These are phyloP conservation scores for Penicillium sp. DNA, from an alignment of 2,329 filamentous ascomycete genomes.

Conservation along the genomic window DNA sequence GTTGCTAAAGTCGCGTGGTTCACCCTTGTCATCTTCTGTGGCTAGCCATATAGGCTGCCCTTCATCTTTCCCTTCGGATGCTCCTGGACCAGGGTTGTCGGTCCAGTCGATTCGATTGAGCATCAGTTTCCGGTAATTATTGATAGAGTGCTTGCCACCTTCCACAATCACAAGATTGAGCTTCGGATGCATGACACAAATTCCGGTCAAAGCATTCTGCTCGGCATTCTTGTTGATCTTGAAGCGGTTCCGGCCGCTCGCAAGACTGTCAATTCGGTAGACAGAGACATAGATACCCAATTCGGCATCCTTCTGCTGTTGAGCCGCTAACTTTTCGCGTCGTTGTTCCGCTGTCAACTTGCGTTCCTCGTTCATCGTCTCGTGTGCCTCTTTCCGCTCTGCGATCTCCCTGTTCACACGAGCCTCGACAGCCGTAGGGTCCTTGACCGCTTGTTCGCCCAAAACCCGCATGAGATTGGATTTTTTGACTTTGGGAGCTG, in stretches of 20 bases:
- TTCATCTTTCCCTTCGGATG: conserved; percentile 56
- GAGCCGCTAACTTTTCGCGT: conserved; percentile 76
- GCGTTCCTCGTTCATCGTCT: conserved; percentile 76
- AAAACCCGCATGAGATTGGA: conserved; percentile 96
- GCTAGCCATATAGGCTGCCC: conserved; percentile 72
- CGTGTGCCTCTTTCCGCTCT: conserved; percentile 77
- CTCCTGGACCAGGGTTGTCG: conserved; percentile 73
- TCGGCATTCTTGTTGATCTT: conserved; percentile 92
- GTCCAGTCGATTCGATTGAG: conserved; percentile 92
- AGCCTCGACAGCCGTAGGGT: conserved; percentile 94
- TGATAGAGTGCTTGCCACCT: conserved; percentile 80
- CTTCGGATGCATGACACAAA: conserved; percentile 88
- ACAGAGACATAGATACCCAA: conserved; percentile 85
- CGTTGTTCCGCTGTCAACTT: conserved; percentile 87
- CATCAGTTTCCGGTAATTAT: conserved; percentile 90
- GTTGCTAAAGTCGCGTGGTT: conserved; percentile 75
- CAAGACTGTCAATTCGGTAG: conserved; percentile 85
- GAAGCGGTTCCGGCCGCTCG: conserved; percentile 90
- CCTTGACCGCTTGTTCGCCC: conserved; percentile 88
- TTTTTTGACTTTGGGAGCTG: conserved; percentile 94
- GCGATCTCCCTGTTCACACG: conserved; percentile 91
- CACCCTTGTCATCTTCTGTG: conserved; percentile 74
- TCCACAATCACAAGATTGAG: conserved; percentile 91
- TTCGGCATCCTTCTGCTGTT: conserved; percentile 84
- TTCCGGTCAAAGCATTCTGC: conserved; percentile 80